These are phyloP conservation scores for Rasamsonia emersonii DNA, from an alignment of 2,329 filamentous ascomycete species.

Conservation along the genomic window DNA sequence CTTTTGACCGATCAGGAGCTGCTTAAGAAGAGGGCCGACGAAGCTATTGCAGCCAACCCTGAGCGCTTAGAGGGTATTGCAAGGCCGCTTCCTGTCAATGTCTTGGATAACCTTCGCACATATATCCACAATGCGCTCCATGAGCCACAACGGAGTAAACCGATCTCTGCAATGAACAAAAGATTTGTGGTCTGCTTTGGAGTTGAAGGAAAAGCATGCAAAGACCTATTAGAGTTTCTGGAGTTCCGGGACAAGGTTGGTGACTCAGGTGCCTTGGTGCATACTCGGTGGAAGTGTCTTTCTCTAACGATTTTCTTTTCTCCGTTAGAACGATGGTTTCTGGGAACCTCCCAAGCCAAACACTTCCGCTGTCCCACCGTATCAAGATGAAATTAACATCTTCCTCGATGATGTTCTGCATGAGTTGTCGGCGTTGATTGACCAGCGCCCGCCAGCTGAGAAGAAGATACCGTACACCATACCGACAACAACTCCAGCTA, in stretches of 20 bases:
- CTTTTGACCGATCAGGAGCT: conserved; percentile 47
- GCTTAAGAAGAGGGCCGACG: conserved; percentile 46
- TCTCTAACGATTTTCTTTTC: conserved; percentile 3
- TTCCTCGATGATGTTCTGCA: conserved; percentile 53
- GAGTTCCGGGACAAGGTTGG: conserved; percentile 46
- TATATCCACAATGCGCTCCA: conserved; percentile 54
- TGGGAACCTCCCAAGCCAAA: conserved; percentile 37
- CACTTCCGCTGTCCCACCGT: conserved; percentile 25
- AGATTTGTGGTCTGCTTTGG: conserved; percentile 57
- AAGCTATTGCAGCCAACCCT: conserved; percentile 43
- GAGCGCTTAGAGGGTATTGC: conserved; percentile 46
- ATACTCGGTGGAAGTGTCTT: too few relatives aligned
- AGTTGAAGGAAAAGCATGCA: conserved; percentile 45
- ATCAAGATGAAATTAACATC: conserved; percentile 32
- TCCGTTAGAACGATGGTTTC: conserved; percentile 24
- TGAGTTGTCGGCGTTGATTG: conserved; percentile 49
- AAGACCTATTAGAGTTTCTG: conserved; percentile 47
- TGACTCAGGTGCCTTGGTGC: conserved; percentile 5
- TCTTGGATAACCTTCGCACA: conserved; percentile 47
- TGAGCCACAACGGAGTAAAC: conserved; percentile 40
- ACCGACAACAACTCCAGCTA: conserved; percentile 25
- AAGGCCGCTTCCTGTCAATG: conserved; percentile 45
- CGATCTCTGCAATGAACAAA: conserved; percentile 54
- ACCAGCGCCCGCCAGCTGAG: conserved; percentile 32
- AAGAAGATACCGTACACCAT: conserved; percentile 26